phyloP scores from a whole-genome alignment of 2,329 filamentous ascomycete species.

The Orbilia javanica region DNA sequence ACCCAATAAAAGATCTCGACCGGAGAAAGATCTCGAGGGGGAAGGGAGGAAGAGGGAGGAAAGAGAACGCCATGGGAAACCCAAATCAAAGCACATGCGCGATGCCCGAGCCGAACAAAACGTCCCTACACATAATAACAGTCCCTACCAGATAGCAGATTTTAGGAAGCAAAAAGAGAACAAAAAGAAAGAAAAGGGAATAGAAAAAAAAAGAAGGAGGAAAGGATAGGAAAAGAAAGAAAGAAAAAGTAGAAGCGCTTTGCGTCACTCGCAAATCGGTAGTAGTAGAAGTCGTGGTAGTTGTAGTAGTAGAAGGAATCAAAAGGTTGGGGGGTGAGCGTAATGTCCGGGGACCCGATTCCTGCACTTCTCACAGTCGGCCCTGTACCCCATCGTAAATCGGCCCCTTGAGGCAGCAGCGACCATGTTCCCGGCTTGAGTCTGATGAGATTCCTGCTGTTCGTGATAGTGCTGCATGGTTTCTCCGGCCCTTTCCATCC shows the following conservation, averaged over 20 bases:
- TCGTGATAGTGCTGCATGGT: background rate
- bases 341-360: slow-evolving; percentile 60
- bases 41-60: too few species aligned
- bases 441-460: background rate
- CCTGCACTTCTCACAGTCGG: slow-evolving; percentile 61
- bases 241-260: slow-evolving; percentile 5
- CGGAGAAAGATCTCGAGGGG: too few species aligned
- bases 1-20: background rate
- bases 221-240: slow-evolving; percentile 10
- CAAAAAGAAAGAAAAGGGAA: background rate
- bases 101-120: background rate
- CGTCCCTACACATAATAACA: too few species aligned
- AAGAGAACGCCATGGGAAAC: background rate
- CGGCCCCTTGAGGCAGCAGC: slow-evolving; percentile 24
- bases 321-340: slow-evolving; percentile 55
- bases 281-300: background rate
- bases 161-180: background rate
- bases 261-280: background rate
- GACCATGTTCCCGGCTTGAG: background rate
- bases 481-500: slow-evolving; percentile 1
- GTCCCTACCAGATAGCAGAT: too few species aligned
- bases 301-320: background rate
- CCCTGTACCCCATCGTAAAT: slow-evolving; percentile 60
- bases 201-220: slow-evolving; percentile 13
- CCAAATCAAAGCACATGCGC: background rate